Evolutionary conservation across 805 yeast genomes (phyloP), one percentile per base, ranked within the genome.

Genomic region (Dipodascopsis uninucleata): DNA sequence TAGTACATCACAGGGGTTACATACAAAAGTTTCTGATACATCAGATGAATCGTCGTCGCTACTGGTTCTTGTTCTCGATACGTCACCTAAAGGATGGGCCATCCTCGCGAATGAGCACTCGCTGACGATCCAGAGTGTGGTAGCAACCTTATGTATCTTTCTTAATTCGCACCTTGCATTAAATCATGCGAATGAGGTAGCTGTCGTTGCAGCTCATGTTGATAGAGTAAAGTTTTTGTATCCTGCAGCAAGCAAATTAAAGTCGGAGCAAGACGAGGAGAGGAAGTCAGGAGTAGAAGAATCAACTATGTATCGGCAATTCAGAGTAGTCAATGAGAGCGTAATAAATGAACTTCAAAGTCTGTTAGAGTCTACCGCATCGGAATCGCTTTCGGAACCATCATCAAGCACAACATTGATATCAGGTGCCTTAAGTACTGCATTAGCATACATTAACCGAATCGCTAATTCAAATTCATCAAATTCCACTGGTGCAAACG

Each of bases 91-190:
- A 25, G 79, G 82, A 34, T 84, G 90, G 90, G 70, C 69, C 47
- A 57, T 61, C 41, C 53, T 58, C 28, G 22, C 45, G 4, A 28
- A 35, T 9, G 44, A 59, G 41, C 56, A 60, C 47, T 45, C 66
- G 36, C 59, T 74, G n/a, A 59, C 78, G 33, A 63, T 86, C 18
- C 71, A 75, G 49, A 78, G 79, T 33, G 78, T 82, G 5, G 63
- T 83, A 5, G 75, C 82, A 51, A 70, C 89, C 2, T 59, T 89
- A 6, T 64, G 87, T 25, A 87, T 93, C 20, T 80, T 83, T 58
- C 63, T 89, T 40, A 93, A 93, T 63, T 88, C 95, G 1, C 98
- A 93, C 63, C 62, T 93, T 36, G 81, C 97, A 0, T 71, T 86
- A 39, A 85, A 85, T 63, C 85, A 84, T 55, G 78, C 88, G 28